A percentile compares a stretch with the other conserved stretches of the same genome.
These are phyloP conservation scores for Pichia manshurica DNA, from an alignment of 805 yeast genomes.

Conservation along the genomic window DNA sequence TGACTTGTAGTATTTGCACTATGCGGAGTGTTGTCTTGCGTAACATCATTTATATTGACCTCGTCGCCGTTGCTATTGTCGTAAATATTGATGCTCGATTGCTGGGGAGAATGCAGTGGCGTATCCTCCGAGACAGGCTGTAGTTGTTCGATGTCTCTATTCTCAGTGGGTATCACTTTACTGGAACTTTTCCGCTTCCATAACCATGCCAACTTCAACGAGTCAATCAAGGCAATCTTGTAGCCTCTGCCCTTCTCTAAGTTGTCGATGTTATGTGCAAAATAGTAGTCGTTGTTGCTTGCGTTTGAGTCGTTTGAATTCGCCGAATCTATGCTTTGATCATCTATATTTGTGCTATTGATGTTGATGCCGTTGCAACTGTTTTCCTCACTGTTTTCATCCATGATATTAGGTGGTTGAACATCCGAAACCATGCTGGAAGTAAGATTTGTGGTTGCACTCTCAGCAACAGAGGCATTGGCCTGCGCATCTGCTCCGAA, in stretches of 20 bases:
- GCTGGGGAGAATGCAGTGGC: constrained; percentile 1
- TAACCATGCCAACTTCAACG: constrained; percentile 25
- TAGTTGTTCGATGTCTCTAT: constrained; percentile 1
- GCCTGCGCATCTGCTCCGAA: too few species aligned
- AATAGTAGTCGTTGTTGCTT: constrained; percentile 14
- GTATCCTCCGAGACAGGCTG: background rate
- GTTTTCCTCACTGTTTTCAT: background rate
- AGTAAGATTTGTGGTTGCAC: background rate
- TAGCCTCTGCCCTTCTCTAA: constrained; percentile 24
- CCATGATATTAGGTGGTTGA: background rate
- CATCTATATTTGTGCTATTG: constrained; percentile 2
- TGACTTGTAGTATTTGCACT: too few species aligned
- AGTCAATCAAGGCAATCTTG: constrained; percentile 29
- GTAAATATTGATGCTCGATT: background rate
- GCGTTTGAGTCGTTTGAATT: constrained; percentile 7
- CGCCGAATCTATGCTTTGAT: constrained; percentile 1
- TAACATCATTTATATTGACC: background rate
- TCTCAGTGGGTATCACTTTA: background rate
- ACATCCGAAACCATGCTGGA: background rate
- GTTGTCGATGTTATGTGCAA: constrained; percentile 24
- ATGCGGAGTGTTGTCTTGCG: too few species aligned
- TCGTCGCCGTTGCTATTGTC: background rate
- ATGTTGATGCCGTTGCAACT: background rate
- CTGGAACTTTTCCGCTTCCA: constrained; percentile 5
- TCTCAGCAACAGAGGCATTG: too few species aligned